phyloP scores from a whole-genome alignment of 176 grass and related monocot species.

The Pontederia paniculata region DNA sequence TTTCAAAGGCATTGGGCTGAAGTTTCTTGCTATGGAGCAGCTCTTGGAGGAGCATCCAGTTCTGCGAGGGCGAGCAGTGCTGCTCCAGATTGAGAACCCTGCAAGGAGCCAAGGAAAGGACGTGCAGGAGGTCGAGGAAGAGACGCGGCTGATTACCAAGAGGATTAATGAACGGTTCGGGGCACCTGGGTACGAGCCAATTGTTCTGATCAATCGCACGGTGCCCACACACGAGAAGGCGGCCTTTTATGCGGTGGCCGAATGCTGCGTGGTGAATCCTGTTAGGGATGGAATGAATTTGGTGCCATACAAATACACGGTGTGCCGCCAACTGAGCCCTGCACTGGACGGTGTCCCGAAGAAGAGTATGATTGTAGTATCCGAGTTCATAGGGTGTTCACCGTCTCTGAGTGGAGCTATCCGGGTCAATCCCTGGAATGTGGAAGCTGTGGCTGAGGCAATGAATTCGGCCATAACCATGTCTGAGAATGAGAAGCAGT shows the following conservation, averaged over 20 bases:
- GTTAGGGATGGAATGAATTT: constrained; percentile 50
- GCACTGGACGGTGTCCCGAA: constrained; percentile 5
- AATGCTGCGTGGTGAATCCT: constrained; percentile 48
- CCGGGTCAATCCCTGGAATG: constrained; percentile 50
- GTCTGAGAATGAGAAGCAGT: constrained; percentile 21
- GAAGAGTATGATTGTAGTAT: constrained; percentile 42
- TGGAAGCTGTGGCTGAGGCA: constrained; percentile 33
- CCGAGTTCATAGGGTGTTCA: constrained; percentile 55
- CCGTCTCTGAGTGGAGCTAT: constrained; percentile 50
- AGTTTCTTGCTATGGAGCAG: constrained; percentile 49
- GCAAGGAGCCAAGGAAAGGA: constrained; percentile 36
- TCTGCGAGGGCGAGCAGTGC: constrained; percentile 23
- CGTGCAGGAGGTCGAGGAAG: constrained; percentile 32
- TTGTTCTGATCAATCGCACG: constrained; percentile 32
- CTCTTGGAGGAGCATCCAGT: constrained; percentile 24
- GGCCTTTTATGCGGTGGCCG: constrained; percentile 42
- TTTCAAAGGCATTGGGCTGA: constrained; percentile 54
- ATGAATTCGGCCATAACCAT: constrained; percentile 28
- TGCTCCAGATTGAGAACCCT: constrained; percentile 51
- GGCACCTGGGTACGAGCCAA: constrained; percentile 26
- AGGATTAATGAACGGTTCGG: constrained; percentile 41
- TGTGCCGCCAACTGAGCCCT: constrained; percentile 31
- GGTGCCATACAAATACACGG: constrained; percentile 40
- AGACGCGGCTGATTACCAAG: constrained; percentile 26
- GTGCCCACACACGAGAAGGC: constrained; percentile 42